A percentile compares a stretch with the other conserved stretches of the same genome.
These are phyloP conservation scores for Trichothecium roseum DNA, from an alignment of 2,329 filamentous ascomycete genomes.

Conservation along the genomic window DNA sequence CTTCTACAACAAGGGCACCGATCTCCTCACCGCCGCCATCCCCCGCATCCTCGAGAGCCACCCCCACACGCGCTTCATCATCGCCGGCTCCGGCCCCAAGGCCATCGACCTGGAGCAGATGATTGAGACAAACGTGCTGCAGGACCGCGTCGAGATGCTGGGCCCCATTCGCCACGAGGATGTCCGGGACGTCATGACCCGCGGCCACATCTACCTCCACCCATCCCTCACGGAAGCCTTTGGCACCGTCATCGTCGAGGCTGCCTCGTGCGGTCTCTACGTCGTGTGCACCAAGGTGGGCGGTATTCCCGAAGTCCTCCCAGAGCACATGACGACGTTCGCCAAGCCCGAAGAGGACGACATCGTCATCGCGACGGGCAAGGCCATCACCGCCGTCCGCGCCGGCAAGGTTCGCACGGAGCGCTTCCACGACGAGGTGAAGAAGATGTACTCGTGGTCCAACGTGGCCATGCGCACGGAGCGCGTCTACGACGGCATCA, in stretches of 20 bases:
- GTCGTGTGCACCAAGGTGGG: constrained; percentile 95
- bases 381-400: constrained; percentile 77
- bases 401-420: constrained; percentile 84
- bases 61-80: constrained; percentile 91
- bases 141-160: constrained; percentile 87
- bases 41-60: constrained; percentile 83
- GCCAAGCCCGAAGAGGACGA: constrained; percentile 96
- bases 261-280: constrained; percentile 88
- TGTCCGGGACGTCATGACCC: constrained; percentile 93
- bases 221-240: constrained; percentile 94
- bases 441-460: constrained; percentile 98
- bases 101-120: constrained; percentile 97
- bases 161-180: constrained; percentile 92
- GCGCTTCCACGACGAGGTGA: constrained; percentile 91
- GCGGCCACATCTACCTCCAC: constrained; percentile 92
- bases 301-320: constrained; percentile 91
- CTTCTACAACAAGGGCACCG: constrained; percentile 98
- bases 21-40: constrained; percentile 91
- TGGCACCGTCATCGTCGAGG: constrained; percentile 95
- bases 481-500: constrained; percentile 89
- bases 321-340: constrained; percentile 94
- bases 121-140: constrained; percentile 87
- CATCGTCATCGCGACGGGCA: constrained; percentile 77
- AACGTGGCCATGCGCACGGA: constrained; percentile 92
- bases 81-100: constrained; percentile 90